Conservation (phyloP, 108 stramenopile species). For the Pseudonitzschia multiseries region DNA sequence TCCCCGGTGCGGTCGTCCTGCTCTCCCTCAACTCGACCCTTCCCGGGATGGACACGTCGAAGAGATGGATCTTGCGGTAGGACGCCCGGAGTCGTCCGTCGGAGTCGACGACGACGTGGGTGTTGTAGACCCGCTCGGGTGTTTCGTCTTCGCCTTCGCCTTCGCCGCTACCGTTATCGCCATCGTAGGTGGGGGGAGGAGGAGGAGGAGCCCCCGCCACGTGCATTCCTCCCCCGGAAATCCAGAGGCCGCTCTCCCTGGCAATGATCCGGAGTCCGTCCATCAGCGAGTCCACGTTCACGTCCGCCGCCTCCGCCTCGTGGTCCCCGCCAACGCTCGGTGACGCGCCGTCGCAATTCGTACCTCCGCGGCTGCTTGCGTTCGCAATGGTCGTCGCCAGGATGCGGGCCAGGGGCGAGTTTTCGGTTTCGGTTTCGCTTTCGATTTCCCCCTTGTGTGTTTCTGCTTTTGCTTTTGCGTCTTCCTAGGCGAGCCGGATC, state of each 20-base stretch:
- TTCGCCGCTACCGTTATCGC: too few species aligned
- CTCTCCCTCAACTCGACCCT: conserved; percentile 78
- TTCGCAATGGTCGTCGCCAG: conserved; percentile 1
- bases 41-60: conserved; percentile 89
- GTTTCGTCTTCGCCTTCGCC: conserved; percentile 18
- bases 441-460: too few species aligned
- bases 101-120: conserved; percentile 89
- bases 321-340: too few species aligned
- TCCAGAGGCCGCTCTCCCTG: conserved; percentile 60
- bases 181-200: too few species aligned
- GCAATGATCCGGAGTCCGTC: conserved; percentile 74
- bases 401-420: conserved; percentile 3
- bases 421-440: too few species aligned
- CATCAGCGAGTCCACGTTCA: conserved; percentile 46
- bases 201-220: conserved; percentile 41
- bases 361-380: not conserved
- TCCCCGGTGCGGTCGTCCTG: conserved; percentile 80
- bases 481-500: conserved; percentile 33
- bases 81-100: conserved; percentile 49
- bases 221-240: conserved; percentile 83
- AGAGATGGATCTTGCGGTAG: conserved; percentile 96
- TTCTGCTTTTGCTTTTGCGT: too few species aligned
- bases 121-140: conserved; percentile 81
- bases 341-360: not conserved
- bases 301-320: too few species aligned